Evolutionary conservation across 495 filamentous ascomycete species (phyloP).

Genomic region (Neurospora sp.): DNA sequence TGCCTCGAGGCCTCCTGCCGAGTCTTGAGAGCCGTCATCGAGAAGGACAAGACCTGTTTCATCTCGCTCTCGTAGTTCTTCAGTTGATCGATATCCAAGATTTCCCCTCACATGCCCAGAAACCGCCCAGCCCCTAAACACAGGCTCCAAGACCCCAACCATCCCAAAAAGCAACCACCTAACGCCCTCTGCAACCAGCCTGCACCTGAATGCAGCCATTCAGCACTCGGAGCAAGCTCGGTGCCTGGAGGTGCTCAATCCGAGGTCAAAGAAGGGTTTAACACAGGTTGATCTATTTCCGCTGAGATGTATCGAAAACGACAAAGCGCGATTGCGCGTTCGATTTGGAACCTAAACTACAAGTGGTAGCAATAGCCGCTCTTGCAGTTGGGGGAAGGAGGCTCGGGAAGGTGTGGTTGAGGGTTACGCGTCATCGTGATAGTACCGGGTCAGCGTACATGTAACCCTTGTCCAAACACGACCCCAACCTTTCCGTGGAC

Average conservation of each 20-base stretch:
- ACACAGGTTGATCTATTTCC: background rate
- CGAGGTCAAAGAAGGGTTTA: background rate
- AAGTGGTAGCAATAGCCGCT: background rate
- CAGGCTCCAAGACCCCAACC: background rate
- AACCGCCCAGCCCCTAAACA: background rate
- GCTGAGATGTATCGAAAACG: background rate
- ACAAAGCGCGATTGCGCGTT: background rate
- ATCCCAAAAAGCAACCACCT: background rate
- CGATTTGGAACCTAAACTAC: background rate
- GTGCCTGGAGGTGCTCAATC: background rate
- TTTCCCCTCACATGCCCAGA: background rate
- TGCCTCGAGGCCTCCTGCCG: background rate
- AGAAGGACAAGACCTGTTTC: background rate
- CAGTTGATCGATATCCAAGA: background rate
- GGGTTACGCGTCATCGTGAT: background rate
- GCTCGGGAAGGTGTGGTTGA: background rate
- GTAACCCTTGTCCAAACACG: background rate
- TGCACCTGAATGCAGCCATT: background rate
- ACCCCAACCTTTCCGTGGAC: background rate
- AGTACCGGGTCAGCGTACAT: background rate
- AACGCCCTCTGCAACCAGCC: background rate
- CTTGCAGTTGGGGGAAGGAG: background rate
- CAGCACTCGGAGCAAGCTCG: background rate
- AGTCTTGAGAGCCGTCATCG: background rate
- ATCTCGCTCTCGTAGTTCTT: background rate